These are phyloP conservation scores for Trichoderma polysporum DNA, from an alignment of 2,329 filamentous ascomycete genomes.

Conservation along the genomic window DNA sequence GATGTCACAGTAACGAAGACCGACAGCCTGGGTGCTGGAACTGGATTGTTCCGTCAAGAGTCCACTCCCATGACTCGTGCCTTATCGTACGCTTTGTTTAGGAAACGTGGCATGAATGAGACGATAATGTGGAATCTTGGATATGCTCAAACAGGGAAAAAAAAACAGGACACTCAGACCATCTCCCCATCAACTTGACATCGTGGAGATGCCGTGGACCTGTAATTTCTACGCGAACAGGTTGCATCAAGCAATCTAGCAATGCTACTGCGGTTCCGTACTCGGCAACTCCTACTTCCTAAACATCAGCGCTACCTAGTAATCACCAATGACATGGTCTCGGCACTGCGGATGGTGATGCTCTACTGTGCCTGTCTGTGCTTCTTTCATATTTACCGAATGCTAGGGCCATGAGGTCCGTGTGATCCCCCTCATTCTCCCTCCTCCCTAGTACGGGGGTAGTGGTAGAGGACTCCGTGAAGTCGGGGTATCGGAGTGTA, in stretches of 20 bases:
- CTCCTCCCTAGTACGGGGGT: background rate
- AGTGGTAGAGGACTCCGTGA: background rate
- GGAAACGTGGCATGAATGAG: background rate
- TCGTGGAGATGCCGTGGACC: background rate
- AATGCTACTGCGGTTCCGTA: background rate
- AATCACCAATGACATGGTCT: background rate
- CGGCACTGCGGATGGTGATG: background rate
- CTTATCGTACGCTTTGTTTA: background rate
- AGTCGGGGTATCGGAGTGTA: conserved; percentile 3
- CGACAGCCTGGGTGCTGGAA: background rate
- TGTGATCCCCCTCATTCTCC: background rate
- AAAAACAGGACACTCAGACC: background rate
- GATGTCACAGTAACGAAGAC: background rate
- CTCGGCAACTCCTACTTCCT: background rate
- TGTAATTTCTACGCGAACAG: background rate
- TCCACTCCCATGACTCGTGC: background rate
- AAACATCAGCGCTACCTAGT: background rate
- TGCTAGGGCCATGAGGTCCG: conserved; percentile 16
- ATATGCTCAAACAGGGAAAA: background rate
- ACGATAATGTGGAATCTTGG: background rate
- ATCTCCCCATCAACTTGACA: background rate
- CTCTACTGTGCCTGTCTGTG: conserved; percentile 1
- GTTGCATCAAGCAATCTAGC: background rate
- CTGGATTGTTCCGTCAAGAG: background rate
- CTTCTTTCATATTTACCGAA: conserved; percentile 11